Evolutionary conservation across 1,284 basidiomycete genomes (phyloP), one percentile per base, ranked within the genome.

Genomic region (Cutaneotrichosporon cavernicola): DNA sequence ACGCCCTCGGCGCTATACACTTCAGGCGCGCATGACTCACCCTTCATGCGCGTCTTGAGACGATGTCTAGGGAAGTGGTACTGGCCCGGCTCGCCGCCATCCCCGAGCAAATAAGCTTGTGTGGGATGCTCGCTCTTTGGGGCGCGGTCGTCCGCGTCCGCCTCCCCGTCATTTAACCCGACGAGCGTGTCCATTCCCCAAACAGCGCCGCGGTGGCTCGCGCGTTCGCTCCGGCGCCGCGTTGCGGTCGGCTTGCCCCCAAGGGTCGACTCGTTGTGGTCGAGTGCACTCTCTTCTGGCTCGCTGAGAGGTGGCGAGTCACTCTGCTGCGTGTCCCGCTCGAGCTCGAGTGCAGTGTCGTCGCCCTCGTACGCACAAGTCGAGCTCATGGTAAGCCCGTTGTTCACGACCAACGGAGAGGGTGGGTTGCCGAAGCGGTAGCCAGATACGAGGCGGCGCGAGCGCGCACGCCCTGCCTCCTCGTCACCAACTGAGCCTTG

Each of bases 31-130:
- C 51, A 30, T 13, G 31, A 73, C 80, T 70, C 68, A 81, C 80
- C 81, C 70, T 81, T 77, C 81, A 82, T 81, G 30, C 66, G 76
- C 61, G 68, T 75, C 63, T 76, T 72, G 52, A 83, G 69, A 30
- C 81, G 66, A 69, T 82, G 81, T 30, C 70, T 71, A 9, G 82
- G 82, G 73, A 83, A 82, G 11, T 60, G 58, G 61, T 83, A 83
- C n/a, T 67, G 65, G 14, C 58, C 58, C 5, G 47, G 34, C 21
- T 46, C 22, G n/a, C 58, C 58, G 4, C 61, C 66, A 53, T 68
- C 72, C 5, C 76, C 76, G 11, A 62, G 61, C 52, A 81, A 65
- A 67, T 79, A 81, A 30, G 69, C 73, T 62, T 74, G 71, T 11
- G 74, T 75, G 5, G 74, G 72, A 11, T 70, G 75, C 36, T 73